phyloP scores from a whole-genome alignment of 176 grass and related monocot species.

The Hyparrhenia diplandra region DNA sequence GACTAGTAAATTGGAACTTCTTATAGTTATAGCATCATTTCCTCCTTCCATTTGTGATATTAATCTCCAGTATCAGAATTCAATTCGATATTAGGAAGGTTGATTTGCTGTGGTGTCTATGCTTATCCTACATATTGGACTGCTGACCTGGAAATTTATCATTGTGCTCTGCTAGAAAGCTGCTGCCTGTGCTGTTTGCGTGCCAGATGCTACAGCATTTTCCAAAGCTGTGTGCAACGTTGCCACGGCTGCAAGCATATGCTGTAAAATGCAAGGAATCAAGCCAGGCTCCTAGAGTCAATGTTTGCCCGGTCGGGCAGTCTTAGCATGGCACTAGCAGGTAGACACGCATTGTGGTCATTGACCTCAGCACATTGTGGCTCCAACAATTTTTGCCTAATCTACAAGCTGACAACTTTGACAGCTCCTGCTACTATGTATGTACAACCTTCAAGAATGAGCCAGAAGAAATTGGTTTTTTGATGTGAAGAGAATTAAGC shows the following conservation, averaged over 20 bases:
- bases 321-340: not conserved
- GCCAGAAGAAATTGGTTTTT: not conserved
- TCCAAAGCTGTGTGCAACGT: not conserved
- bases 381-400: conserved; percentile 50
- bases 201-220: not conserved
- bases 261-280: too few species aligned
- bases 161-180: not conserved
- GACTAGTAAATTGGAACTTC: not conserved
- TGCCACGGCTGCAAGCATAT: not conserved
- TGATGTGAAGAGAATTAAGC: not conserved
- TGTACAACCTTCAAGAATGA: conserved; percentile 21
- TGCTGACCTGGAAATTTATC: not conserved
- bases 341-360: not conserved
- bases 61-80: not conserved
- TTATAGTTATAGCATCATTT: conserved; percentile 13
- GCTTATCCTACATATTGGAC: not conserved
- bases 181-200: not conserved
- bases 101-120: conserved; percentile 28
- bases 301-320: not conserved
- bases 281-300: not conserved
- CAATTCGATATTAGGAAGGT: not conserved
- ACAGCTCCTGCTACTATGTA: conserved; percentile 3
- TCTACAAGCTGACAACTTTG: conserved; percentile 31
- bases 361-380: not conserved
- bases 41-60: not conserved